Conservation (phyloP, 2,329 filamentous ascomycete genomes). For the Fusarium irregulare region DNA sequence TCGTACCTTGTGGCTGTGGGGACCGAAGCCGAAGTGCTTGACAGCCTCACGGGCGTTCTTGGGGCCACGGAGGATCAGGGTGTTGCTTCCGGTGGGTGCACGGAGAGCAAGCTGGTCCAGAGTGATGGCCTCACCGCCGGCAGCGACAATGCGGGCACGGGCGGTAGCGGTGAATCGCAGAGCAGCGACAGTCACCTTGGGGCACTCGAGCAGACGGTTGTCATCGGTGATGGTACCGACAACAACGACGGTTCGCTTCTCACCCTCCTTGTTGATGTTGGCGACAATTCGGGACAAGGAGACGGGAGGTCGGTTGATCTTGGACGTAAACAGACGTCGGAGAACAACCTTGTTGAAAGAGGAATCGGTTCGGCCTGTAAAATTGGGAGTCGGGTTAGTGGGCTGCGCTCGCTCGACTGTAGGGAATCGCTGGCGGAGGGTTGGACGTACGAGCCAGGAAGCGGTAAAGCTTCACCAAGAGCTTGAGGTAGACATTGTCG, state of each 20-base stretch:
- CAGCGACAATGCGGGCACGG: slow-evolving; percentile 90
- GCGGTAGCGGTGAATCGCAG: slow-evolving; percentile 97
- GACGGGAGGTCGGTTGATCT: slow-evolving; percentile 96
- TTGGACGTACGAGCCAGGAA: slow-evolving; percentile 89
- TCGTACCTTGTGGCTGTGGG: slow-evolving; percentile 94
- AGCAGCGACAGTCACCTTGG: slow-evolving; percentile 93
- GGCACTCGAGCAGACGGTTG: slow-evolving; percentile 89
- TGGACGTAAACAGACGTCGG: slow-evolving; percentile 97
- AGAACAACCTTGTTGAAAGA: slow-evolving; percentile 99
- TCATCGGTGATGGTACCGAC: slow-evolving; percentile 98
- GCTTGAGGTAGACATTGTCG: slow-evolving; percentile 97
- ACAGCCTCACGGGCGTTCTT: slow-evolving; percentile 98
- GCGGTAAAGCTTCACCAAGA: slow-evolving; percentile 98
- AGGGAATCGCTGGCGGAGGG: neutral
- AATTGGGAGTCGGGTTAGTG: slow-evolving; percentile 18
- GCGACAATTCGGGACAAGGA: slow-evolving; percentile 89
- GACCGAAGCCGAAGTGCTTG: slow-evolving; percentile 99
- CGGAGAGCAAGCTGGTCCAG: slow-evolving; percentile 97
- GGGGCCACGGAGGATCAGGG: slow-evolving; percentile 93
- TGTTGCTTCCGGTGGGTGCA: slow-evolving; percentile 96
- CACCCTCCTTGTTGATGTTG: slow-evolving; percentile 73
- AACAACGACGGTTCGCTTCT: slow-evolving; percentile 90
- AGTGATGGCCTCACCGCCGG: slow-evolving; percentile 94
- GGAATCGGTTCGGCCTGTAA: slow-evolving; percentile 88
- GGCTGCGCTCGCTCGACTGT: slow-evolving; percentile 1